phyloP scores from a whole-genome alignment of 805 yeast genomes.

The Schwanniomyces occidentalis region DNA sequence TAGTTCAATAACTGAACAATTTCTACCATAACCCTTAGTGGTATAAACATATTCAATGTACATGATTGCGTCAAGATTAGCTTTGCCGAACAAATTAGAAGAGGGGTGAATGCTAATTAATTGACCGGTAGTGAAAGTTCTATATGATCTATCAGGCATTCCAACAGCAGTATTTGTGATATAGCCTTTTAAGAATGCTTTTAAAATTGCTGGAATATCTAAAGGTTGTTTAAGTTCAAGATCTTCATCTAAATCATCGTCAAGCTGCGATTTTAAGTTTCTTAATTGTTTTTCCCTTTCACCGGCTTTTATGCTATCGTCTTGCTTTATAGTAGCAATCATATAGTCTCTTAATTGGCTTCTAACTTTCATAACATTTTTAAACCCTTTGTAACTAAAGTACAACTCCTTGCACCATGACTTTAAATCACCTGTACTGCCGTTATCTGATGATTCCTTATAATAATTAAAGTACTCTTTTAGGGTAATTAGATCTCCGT shows the following conservation, averaged over 20 bases:
- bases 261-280: constrained; percentile 24
- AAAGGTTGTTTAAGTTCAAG: constrained; percentile 27
- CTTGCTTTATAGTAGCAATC: constrained; percentile 48
- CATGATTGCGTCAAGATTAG: constrained; percentile 80
- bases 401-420: constrained; percentile 84
- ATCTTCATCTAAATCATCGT: constrained; percentile 21
- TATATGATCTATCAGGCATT: constrained; percentile 88
- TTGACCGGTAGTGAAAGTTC: constrained; percentile 84
- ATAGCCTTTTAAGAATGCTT: constrained; percentile 81
- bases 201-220: constrained; percentile 61
- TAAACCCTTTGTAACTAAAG: constrained; percentile 76
- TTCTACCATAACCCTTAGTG: constrained; percentile 88
- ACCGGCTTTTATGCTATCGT: constrained; percentile 25
- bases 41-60: constrained; percentile 94
- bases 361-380: constrained; percentile 72
- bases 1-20: constrained; percentile 76
- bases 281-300: constrained; percentile 28
- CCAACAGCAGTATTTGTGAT: constrained; percentile 91
- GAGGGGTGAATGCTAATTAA: constrained; percentile 88
- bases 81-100: constrained; percentile 76
- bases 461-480: constrained; percentile 72
- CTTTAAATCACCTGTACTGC: constrained; percentile 53
- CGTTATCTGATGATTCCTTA: constrained; percentile 25
- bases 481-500: constrained; percentile 82
- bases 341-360: constrained; percentile 74